Evolutionary conservation across 495 filamentous ascomycete genomes (phyloP).

Genomic region (Trichocladium antarcticum): DNA sequence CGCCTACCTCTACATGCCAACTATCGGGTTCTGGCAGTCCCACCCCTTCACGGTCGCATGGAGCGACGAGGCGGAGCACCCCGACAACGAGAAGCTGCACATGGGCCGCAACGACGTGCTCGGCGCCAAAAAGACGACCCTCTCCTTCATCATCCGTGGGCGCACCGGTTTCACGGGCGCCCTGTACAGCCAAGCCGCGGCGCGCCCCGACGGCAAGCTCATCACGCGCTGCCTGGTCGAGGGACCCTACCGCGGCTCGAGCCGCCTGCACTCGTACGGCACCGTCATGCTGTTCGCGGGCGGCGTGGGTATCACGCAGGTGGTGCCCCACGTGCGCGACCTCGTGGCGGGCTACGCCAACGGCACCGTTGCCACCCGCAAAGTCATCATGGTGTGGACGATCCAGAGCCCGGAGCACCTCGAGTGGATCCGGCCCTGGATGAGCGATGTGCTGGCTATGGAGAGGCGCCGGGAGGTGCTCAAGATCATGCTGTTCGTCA

Average conservation of each 20-base stretch:
- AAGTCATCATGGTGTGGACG: slow-evolving; percentile 79
- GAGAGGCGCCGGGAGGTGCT: slow-evolving; percentile 72
- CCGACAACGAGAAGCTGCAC: slow-evolving; percentile 41
- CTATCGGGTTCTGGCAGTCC: slow-evolving; percentile 56
- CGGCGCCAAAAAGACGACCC: slow-evolving; percentile 46
- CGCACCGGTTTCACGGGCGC: slow-evolving; percentile 73
- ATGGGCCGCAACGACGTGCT: slow-evolving; percentile 48
- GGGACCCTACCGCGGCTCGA: slow-evolving; percentile 68
- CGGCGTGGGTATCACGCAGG: slow-evolving; percentile 82
- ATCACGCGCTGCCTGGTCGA: slow-evolving; percentile 57
- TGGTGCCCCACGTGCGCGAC: slow-evolving; percentile 65
- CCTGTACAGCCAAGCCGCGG: slow-evolving; percentile 57
- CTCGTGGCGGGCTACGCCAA: slow-evolving; percentile 58
- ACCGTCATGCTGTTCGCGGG: slow-evolving; percentile 79
- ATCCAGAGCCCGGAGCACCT: slow-evolving; percentile 81
- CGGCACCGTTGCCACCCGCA: slow-evolving; percentile 61
- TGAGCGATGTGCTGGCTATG: slow-evolving; percentile 85
- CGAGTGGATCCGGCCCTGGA: slow-evolving; percentile 89
- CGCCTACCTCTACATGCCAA: slow-evolving; percentile 72
- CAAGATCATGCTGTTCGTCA: slow-evolving; percentile 79
- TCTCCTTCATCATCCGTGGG: slow-evolving; percentile 70
- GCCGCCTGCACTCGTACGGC: slow-evolving; percentile 63
- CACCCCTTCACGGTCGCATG: slow-evolving; percentile 59
- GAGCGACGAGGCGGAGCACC: slow-evolving; percentile 45
- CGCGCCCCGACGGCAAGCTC: slow-evolving; percentile 47